Percentiles rank a stretch among this genome's conserved stretches.
Evolutionary conservation across 257 asterid genomes (phyloP).

Genomic region (Solanum appendiculatum): DNA sequence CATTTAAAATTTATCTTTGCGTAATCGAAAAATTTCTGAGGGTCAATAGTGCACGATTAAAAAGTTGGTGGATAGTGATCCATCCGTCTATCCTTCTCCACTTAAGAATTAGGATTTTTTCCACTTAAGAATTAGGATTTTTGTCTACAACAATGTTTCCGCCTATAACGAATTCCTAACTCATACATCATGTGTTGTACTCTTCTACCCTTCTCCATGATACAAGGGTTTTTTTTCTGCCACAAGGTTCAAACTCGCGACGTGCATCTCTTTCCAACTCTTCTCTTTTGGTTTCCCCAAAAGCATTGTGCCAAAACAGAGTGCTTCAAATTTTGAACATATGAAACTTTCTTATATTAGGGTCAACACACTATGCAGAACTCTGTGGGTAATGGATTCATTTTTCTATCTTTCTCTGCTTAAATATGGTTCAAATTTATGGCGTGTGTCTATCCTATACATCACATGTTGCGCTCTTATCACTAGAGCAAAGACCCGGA

Average conservation of each 20-base stretch:
- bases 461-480: not conserved
- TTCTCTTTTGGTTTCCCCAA: not conserved
- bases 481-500: not conserved
- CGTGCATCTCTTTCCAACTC: no score
- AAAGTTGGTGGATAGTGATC: not conserved
- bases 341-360: no score
- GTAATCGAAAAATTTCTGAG: not conserved
- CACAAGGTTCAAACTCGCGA: not conserved
- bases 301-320: not conserved
- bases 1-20: not conserved
- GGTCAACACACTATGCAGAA: not conserved
- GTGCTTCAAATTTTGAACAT: not conserved
- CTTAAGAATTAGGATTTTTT: no score
- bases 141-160: accelerated
- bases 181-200: not conserved
- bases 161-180: not conserved
- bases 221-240: not conserved
- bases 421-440: not conserved
- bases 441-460: no score
- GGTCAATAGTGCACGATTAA: accelerated
- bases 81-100: no score
- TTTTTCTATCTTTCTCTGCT: not conserved
- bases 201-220: not conserved
- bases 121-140: no score
- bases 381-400: not conserved